Evolutionary conservation across 352 stramenopile genomes (phyloP).

Genomic region (Globisporangium camurandrum): DNA sequence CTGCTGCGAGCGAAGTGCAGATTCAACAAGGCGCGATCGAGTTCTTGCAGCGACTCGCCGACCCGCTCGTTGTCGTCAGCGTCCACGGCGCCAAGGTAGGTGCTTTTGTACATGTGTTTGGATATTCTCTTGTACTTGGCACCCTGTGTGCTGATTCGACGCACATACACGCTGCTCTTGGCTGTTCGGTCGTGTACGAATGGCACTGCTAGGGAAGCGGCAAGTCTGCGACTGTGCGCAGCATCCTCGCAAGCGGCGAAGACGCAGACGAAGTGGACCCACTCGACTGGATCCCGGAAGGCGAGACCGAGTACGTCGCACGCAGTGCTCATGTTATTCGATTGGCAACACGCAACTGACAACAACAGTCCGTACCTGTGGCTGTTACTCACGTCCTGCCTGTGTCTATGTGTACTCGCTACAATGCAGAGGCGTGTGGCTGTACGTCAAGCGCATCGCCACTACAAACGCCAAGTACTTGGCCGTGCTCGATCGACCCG

Average conservation of each 20-base stretch:
- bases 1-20: slow-evolving; percentile 38
- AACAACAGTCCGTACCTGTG: not conserved
- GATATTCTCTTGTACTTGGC: too few relatives aligned
- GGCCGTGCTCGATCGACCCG: slow-evolving; percentile 47
- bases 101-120: not conserved
- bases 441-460: slow-evolving; percentile 64
- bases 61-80: slow-evolving; percentile 62
- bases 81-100: slow-evolving; percentile 43
- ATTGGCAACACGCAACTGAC: too few relatives aligned
- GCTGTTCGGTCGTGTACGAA: not conserved
- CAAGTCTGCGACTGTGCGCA: slow-evolving; percentile 40
- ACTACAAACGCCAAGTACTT: slow-evolving; percentile 72
- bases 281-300: slow-evolving; percentile 14
- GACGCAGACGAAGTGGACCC: slow-evolving; percentile 14
- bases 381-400: not conserved
- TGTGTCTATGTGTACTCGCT: not conserved
- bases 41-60: slow-evolving; percentile 63
- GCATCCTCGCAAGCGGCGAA: slow-evolving; percentile 20
- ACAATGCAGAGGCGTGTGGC: slow-evolving; percentile 34
- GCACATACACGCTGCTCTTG: not conserved
- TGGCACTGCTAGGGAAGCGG: slow-evolving; percentile 40
- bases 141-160: not conserved
- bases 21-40: slow-evolving; percentile 63
- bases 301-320: slow-evolving; percentile 14
- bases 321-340: too few relatives aligned